Evolutionary conservation across 2,329 filamentous ascomycete species (phyloP).

Genomic region (Xylaria sp.): DNA sequence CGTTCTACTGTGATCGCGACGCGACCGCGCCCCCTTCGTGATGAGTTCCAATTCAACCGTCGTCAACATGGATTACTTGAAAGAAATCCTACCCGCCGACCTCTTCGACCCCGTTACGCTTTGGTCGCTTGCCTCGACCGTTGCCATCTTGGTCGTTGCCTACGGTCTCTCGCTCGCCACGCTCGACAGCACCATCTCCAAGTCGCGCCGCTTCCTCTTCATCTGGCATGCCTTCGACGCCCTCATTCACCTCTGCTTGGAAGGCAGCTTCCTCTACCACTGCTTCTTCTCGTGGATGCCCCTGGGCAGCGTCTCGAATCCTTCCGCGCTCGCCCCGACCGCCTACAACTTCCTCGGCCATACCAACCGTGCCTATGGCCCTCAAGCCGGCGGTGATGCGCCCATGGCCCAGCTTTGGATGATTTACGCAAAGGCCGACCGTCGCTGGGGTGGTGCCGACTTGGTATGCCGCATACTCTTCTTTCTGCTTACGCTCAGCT

Average conservation of each 20-base stretch:
- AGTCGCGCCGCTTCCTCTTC: conserved; percentile 76
- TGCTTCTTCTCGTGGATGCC: conserved; percentile 75
- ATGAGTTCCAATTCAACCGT: neutral
- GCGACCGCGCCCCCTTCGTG: neutral
- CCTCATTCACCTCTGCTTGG: conserved; percentile 87
- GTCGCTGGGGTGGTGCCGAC: conserved; percentile 68
- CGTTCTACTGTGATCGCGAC: neutral
- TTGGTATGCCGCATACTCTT: conserved; percentile 47
- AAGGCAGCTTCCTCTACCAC: conserved; percentile 91
- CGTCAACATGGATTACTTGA: conserved; percentile 33
- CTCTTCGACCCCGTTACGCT: conserved; percentile 66
- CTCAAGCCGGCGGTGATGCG: conserved; percentile 60
- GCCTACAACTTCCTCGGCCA: conserved; percentile 59
- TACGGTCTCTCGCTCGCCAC: conserved; percentile 55
- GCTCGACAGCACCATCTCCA: conserved; percentile 52
- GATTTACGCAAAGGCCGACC: conserved; percentile 70
- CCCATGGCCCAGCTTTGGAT: conserved; percentile 68
- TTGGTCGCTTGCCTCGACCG: conserved; percentile 60
- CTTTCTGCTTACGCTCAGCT: conserved; percentile 5
- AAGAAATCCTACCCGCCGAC: conserved; percentile 54
- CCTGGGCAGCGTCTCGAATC: conserved; percentile 43
- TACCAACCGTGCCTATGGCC: conserved; percentile 58
- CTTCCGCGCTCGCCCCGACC: conserved; percentile 51
- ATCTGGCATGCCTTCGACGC: conserved; percentile 95
- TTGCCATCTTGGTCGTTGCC: conserved; percentile 58